Evolutionary conservation across 768 basidiomycete genomes (phyloP), one percentile per base, ranked within the genome.

Genomic region (Suillus americanus): DNA sequence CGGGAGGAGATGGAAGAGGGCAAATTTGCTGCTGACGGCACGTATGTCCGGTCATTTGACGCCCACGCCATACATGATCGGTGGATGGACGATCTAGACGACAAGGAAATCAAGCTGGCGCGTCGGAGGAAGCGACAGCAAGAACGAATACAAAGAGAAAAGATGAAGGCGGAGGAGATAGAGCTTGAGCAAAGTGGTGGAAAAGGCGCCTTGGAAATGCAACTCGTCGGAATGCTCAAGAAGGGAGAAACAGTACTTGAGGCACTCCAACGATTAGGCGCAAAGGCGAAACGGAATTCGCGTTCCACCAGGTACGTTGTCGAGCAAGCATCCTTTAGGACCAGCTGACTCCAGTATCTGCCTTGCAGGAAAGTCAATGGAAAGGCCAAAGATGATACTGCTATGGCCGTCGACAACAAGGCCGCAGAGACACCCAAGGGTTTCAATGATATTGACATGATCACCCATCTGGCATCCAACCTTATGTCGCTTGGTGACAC

Each of bases 1-100:
- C 90, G 95, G 67, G 91, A 94, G 70, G 97, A 99, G 83, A 96
- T 99, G 91, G 90, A 94, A 72, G 97, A 99, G 78, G 97, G 97
- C 45, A 94, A 95, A 73, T 98, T 99, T 80, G 89, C 93, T 5
- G 92, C 91, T 65, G 97, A 99, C 73, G 97, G 97, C 55, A 91
- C 78, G 71, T 94, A 95, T 73, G 87, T 92, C 57, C 89, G 91
- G 68, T 84, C 89, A 13, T 89, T 90, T 73, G 97, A 99, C 75
- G 92, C 92, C 1, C 91, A 95, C 73, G 94, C 89, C 30, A 85
- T 90, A 45, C 95, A 99, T 74, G 97, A 99, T 77, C 85, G 86
- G 40, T 99, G 97, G 97, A 91, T 99, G 86, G 92, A 95, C n/a
- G 89, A 87, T 1, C 68, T 96, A 41, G 90, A 89, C 70, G 95